Evolutionary conservation across 768 basidiomycete species (phyloP), one percentile per base, ranked within the genome.

Genomic region (Lactarius hengduanensis): DNA sequence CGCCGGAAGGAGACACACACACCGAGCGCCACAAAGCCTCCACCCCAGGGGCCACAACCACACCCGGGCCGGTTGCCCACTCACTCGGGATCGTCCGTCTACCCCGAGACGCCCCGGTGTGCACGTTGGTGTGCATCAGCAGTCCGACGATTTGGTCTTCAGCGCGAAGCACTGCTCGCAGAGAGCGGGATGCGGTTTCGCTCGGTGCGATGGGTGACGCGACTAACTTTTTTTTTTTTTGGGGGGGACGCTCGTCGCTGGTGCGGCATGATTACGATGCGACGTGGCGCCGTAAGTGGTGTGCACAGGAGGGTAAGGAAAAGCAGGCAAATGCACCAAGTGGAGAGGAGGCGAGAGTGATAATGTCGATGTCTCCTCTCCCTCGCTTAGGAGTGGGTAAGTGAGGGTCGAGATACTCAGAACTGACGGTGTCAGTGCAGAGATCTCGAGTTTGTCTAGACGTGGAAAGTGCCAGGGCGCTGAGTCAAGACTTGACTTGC

Each of bases 71-170:
- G 61, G 93, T 77, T 30, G 93, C 76, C 22, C 81, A 79, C 54
- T 91, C 88, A 54, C 91, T 92, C 76, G 92, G 91, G 18, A 91
- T 47, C 83, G 10, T 92, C 92, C 9, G 91, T 83, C 69, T 83
- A 85, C 65, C 80, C 0, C 76, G 76, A 9, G 82, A 85, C 74
- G 92, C 8, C 50, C 61, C 62, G 26, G 63, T 54, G 26, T 65
- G 43, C 69, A 61, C 8, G 50, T 63, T 62, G 26, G 62, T 54
- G 20, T 65, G 43, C 69, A 62, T 64, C 18, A 62, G 71, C 8
- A 84, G 72, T 9, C 70, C 62, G 55, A 88, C 78, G 2, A 72
- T 68, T 1, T 91, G 90, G 76, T 92, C 90, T n/a, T 7, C 58
- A 91, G 80, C 0, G 90, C 88, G 41, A 92, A 82, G 72, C 89